These are phyloP conservation scores for Massariosphaeria phaeospora DNA, from an alignment of 495 filamentous ascomycete species.

Conservation along the genomic window DNA sequence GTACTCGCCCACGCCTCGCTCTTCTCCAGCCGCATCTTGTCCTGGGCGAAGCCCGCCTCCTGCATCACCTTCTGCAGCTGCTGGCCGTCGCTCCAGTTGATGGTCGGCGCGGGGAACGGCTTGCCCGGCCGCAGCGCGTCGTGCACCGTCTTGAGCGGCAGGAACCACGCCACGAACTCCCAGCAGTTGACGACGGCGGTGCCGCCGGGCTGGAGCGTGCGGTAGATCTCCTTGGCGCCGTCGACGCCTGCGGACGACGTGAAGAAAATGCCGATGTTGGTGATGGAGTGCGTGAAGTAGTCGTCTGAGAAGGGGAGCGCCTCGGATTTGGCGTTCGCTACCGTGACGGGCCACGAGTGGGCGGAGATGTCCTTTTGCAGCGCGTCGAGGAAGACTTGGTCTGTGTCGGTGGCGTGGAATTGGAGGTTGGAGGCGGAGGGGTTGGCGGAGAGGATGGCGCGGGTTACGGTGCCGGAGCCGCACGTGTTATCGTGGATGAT, in stretches of 20 bases:
- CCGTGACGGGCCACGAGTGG: conserved; percentile 23
- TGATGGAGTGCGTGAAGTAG: conserved; percentile 42
- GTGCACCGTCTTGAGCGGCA: conserved; percentile 22
- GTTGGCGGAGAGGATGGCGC: conserved; percentile 21
- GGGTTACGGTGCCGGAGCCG: conserved; percentile 33
- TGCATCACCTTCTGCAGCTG: conserved; percentile 18
- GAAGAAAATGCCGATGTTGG: conserved; percentile 34
- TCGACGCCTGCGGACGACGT: conserved; percentile 30
- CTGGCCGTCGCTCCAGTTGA: conserved; percentile 21
- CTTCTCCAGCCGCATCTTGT: conserved; percentile 13
- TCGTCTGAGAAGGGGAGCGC: conserved; percentile 23
- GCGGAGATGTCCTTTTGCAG: conserved; percentile 13
- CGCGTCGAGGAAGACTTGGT: conserved; percentile 26
- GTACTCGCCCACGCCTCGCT: conserved; percentile 23
- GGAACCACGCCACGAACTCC: conserved; percentile 25
- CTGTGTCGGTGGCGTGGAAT: conserved; percentile 33
- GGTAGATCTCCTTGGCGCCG: conserved; percentile 32
- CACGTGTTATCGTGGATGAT: conserved; percentile 37
- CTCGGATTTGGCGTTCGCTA: conserved; percentile 6
- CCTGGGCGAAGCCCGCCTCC: conserved; percentile 15
- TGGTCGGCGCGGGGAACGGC: conserved; percentile 5
- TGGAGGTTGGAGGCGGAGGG: conserved; percentile 18
- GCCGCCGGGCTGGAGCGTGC: conserved; percentile 35
- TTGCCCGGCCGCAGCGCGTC: conserved; percentile 21
- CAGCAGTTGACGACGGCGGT: conserved; percentile 31